These are phyloP conservation scores for Scedosporium boydii DNA, from an alignment of 2,329 filamentous ascomycete species.

Conservation along the genomic window DNA sequence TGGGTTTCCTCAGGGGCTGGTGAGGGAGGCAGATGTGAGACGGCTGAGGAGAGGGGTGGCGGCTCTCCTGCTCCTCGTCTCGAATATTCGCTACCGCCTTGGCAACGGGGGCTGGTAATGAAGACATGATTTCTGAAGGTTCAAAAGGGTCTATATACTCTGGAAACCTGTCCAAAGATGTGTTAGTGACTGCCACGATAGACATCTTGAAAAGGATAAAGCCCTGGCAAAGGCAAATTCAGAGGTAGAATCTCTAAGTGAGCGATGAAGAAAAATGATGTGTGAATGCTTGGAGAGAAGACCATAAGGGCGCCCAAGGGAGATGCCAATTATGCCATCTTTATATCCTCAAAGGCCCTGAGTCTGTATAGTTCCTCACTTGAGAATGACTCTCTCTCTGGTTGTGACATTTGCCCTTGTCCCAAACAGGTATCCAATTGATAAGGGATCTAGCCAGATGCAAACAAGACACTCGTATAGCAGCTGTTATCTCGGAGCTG, in stretches of 20 bases:
- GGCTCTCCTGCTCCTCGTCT: conserved; percentile 31
- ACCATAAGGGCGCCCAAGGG: no score
- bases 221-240: background rate
- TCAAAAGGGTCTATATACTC: conserved; percentile 32
- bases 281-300: background rate
- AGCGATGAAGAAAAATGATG: background rate
- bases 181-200: conserved; percentile 29
- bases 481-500: background rate
- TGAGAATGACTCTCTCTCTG: background rate
- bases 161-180: conserved; percentile 31
- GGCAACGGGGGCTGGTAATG: conserved; percentile 4
- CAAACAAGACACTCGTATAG: background rate
- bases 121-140: conserved; percentile 12
- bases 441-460: background rate
- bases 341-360: background rate
- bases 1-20: conserved; percentile 73
- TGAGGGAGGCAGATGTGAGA: conserved; percentile 71
- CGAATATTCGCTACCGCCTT: conserved; percentile 33
- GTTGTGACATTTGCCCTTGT: background rate
- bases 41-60: conserved; percentile 77
- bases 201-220: background rate
- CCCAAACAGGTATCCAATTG: background rate
- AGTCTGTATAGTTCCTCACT: background rate
- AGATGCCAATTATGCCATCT: background rate
- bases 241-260: no score